Evolutionary conservation across 495 filamentous ascomycete genomes (phyloP).

Genomic region (Podospora anserina): DNA sequence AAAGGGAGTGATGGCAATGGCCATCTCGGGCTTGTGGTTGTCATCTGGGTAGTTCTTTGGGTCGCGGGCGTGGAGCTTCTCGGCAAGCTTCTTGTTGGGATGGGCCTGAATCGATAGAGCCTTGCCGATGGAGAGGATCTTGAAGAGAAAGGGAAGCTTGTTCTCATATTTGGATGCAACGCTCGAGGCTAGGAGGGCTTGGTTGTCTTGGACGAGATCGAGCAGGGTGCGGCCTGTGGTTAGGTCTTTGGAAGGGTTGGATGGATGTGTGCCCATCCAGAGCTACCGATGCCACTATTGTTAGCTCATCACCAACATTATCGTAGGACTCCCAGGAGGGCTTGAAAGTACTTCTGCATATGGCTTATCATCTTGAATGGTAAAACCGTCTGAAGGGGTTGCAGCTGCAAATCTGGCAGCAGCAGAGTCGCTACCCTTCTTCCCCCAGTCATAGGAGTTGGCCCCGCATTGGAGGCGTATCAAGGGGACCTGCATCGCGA

Average conservation of each 20-base stretch:
- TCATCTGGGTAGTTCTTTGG: slow-evolving; percentile 97
- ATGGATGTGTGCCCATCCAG: slow-evolving; percentile 99
- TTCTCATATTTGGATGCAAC: slow-evolving; percentile 56
- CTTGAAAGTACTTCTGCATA: slow-evolving; percentile 72
- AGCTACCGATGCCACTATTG: slow-evolving; percentile 51
- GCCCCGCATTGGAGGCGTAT: slow-evolving; percentile 92
- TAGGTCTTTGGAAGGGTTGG: slow-evolving; percentile 86
- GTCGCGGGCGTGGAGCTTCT: slow-evolving; percentile 79
- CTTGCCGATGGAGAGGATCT: slow-evolving; percentile 90
- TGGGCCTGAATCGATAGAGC: slow-evolving; percentile 96
- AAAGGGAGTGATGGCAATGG: slow-evolving; percentile 92
- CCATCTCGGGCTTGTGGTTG: slow-evolving; percentile 99
- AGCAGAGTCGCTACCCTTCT: slow-evolving; percentile 75
- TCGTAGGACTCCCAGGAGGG: not conserved
- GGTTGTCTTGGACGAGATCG: slow-evolving; percentile 85
- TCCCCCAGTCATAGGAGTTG: slow-evolving; percentile 99
- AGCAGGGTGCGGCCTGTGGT: slow-evolving; percentile 81
- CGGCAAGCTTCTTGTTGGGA: slow-evolving; percentile 95
- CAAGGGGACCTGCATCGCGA: slow-evolving; percentile 60
- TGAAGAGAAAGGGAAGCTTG: slow-evolving; percentile 94
- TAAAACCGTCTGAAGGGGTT: slow-evolving; percentile 66
- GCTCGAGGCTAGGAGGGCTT: slow-evolving; percentile 68
- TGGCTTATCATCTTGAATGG: slow-evolving; percentile 74
- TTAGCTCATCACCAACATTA: not conserved
- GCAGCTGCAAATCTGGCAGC: slow-evolving; percentile 76